These are phyloP conservation scores for Cercospora brassicicola DNA, from an alignment of 2,329 filamentous ascomycete genomes.

Conservation along the genomic window DNA sequence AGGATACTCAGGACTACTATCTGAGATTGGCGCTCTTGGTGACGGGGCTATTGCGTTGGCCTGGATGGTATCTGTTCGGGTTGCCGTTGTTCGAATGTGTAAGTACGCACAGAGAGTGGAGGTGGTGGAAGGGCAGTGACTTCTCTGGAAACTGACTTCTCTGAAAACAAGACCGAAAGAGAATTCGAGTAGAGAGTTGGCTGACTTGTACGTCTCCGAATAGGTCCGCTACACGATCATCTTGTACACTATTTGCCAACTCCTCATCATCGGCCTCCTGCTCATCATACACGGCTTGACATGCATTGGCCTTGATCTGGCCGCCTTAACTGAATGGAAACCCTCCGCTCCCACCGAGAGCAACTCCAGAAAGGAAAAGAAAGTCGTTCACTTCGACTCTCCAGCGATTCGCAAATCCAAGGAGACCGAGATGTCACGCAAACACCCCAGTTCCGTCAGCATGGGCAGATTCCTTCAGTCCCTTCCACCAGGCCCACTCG, in stretches of 20 bases:
- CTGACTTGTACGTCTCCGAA: background rate
- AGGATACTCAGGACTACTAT: background rate
- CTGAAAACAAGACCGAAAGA: background rate
- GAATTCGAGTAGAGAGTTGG: background rate
- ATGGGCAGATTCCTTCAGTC: conserved; percentile 3
- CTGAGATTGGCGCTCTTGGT: background rate
- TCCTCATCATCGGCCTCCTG: background rate
- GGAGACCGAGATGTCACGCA: background rate
- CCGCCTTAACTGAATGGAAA: background rate
- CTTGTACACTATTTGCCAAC: background rate
- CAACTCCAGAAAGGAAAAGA: background rate
- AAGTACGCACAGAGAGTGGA: background rate
- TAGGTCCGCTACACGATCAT: background rate
- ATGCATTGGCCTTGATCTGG: background rate
- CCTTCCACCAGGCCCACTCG: background rate
- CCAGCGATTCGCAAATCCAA: background rate
- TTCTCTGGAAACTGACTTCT: background rate
- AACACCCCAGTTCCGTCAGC: conserved; percentile 8
- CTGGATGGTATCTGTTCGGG: background rate
- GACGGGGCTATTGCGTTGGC: background rate
- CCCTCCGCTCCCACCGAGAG: background rate
- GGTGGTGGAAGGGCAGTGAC: background rate
- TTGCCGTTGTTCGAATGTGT: conserved; percentile 4
- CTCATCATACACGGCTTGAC: background rate
- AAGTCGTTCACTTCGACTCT: background rate